These are phyloP conservation scores for Colletotrichum euphorbiae DNA, from an alignment of 2,329 filamentous ascomycete genomes.

Conservation along the genomic window DNA sequence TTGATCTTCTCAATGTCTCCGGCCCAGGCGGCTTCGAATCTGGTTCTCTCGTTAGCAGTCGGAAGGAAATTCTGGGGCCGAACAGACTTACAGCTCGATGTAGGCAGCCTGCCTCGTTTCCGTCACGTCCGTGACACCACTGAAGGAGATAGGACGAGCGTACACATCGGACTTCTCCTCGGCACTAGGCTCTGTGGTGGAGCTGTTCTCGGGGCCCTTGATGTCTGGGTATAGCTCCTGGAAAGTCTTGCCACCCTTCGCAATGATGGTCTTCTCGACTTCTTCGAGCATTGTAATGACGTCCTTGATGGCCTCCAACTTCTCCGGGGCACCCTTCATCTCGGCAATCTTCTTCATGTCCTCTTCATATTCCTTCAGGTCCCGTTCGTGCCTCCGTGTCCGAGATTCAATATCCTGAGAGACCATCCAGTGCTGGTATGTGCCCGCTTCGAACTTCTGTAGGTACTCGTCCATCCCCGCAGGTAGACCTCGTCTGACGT, in stretches of 20 bases:
- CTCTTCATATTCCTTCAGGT: constrained; percentile 46
- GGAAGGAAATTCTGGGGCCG: neutral
- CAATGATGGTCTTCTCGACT: constrained; percentile 66
- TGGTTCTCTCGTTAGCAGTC: constrained; percentile 48
- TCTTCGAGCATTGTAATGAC: constrained; percentile 64
- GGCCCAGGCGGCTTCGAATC: constrained; percentile 78
- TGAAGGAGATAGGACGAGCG: constrained; percentile 63
- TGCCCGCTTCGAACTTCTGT: constrained; percentile 59
- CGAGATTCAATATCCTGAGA: constrained; percentile 52
- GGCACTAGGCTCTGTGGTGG: constrained; percentile 11
- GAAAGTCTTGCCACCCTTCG: constrained; percentile 75
- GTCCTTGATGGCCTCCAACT: constrained; percentile 65
- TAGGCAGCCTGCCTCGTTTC: constrained; percentile 69
- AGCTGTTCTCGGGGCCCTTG: constrained; percentile 41
- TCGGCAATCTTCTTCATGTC: constrained; percentile 41
- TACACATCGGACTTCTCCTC: constrained; percentile 54
- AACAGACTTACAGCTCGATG: constrained; percentile 65
- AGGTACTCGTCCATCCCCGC: constrained; percentile 65
- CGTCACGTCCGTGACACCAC: constrained; percentile 64
- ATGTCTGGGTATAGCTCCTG: constrained; percentile 70
- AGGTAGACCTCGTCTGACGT: constrained; percentile 46
- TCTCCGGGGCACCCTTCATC: constrained; percentile 57
- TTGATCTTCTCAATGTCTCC: constrained; percentile 77
- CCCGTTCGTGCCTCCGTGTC: constrained; percentile 50
- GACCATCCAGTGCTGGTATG: constrained; percentile 70